Percentiles rank a stretch among this genome's conserved stretches.
These are phyloP conservation scores for Myrica gale DNA, from an alignment of 306 rosid species.

Conservation along the genomic window DNA sequence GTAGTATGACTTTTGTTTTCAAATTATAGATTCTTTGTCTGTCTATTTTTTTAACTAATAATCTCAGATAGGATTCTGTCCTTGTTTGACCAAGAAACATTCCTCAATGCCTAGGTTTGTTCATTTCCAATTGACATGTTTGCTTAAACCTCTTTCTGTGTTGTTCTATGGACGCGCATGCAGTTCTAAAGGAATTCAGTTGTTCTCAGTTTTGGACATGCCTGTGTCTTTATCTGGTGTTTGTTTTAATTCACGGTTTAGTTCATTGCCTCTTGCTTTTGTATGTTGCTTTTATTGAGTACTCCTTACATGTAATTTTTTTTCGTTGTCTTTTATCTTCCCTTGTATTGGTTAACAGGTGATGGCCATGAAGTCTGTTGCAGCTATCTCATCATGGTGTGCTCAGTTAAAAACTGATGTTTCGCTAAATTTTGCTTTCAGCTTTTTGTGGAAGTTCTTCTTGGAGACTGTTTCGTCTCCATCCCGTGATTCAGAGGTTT, in stretches of 20 bases:
- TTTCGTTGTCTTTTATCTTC: slow-evolving; percentile 26
- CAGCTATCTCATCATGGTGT: slow-evolving; percentile 60
- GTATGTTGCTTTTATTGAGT: slow-evolving; percentile 20
- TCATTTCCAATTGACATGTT: background rate
- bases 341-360: slow-evolving; percentile 46
- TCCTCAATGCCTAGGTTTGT: no score
- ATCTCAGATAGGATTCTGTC: no score
- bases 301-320: slow-evolving; percentile 14
- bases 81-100: no score
- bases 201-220: background rate
- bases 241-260: background rate
- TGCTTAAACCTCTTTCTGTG: background rate
- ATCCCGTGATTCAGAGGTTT: slow-evolving; percentile 59
- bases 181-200: background rate
- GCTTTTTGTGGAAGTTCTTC: slow-evolving; percentile 73
- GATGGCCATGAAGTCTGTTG: slow-evolving; percentile 67
- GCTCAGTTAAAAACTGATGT: slow-evolving; percentile 41
- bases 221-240: background rate
- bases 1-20: no score
- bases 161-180: background rate
- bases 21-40: no score
- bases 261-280: slow-evolving; percentile 8
- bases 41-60: no score
- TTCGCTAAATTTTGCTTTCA: slow-evolving; percentile 44
- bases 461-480: slow-evolving; percentile 58